These are phyloP conservation scores for Colletotrichum tamarilloi DNA, from an alignment of 2,329 filamentous ascomycete species.

Conservation along the genomic window DNA sequence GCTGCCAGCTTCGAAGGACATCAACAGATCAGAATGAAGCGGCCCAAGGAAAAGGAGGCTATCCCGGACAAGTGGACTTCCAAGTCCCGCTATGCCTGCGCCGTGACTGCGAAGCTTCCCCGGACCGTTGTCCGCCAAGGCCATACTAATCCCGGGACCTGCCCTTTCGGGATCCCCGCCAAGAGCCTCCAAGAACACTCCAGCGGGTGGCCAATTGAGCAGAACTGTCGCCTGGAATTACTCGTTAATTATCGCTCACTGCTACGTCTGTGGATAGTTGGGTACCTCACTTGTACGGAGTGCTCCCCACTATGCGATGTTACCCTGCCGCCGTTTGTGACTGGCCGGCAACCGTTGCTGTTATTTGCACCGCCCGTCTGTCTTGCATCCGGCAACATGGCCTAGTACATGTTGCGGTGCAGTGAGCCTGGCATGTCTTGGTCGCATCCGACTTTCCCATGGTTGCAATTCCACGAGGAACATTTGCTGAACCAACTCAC, in stretches of 20 bases:
- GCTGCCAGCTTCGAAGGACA: background rate
- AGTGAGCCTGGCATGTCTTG: background rate
- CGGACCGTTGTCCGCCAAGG: conserved; percentile 34
- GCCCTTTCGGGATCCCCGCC: conserved; percentile 27
- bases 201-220: background rate
- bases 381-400: conserved; percentile 4
- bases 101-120: conserved; percentile 27
- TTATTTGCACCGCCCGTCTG: background rate
- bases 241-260: conserved; percentile 18
- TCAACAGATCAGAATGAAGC: background rate
- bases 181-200: conserved; percentile 29
- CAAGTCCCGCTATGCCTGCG: background rate
- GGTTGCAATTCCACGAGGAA: background rate
- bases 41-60: background rate
- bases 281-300: too few relatives aligned
- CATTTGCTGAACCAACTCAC: background rate
- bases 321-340: conserved; percentile 4
- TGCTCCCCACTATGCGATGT: background rate
- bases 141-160: conserved; percentile 26
- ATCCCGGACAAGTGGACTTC: background rate
- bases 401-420: background rate
- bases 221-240: background rate
- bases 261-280: background rate
- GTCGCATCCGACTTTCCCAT: conserved; percentile 13
- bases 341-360: background rate